These are phyloP conservation scores for Aureobasidium musti DNA, from an alignment of 2,329 filamentous ascomycete genomes.

Conservation along the genomic window DNA sequence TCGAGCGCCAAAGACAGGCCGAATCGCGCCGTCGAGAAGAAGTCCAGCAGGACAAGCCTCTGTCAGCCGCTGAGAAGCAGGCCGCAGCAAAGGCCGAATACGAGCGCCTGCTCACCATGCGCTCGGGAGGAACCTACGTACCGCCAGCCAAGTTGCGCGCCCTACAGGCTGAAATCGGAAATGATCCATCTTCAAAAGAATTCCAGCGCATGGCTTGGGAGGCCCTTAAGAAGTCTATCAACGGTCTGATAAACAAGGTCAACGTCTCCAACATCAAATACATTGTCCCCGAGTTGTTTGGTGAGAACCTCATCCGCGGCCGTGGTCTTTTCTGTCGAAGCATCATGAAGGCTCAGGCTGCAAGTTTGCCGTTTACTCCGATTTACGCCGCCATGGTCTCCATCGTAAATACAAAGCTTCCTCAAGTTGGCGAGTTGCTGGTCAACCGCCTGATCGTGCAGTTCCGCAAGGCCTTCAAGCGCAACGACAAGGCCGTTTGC, in stretches of 20 bases:
- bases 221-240: conserved; percentile 97
- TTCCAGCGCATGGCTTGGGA: conserved; percentile 99
- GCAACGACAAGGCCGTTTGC: conserved; percentile 96
- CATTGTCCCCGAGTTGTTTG: conserved; percentile 94
- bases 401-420: conserved; percentile 96
- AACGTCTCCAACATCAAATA: conserved; percentile 97
- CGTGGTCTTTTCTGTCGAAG: conserved; percentile 91
- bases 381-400: conserved; percentile 96
- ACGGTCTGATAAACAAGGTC: conserved; percentile 98
- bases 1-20: conserved; percentile 57
- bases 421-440: conserved; percentile 88
- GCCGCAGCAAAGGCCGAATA: conserved; percentile 89
- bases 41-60: conserved; percentile 54
- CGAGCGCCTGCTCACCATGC: conserved; percentile 86
- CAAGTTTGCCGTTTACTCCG: conserved; percentile 91
- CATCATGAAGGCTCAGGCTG: conserved; percentile 98
- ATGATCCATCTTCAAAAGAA: conserved; percentile 92
- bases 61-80: conserved; percentile 79
- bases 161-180: conserved; percentile 86
- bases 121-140: conserved; percentile 94
- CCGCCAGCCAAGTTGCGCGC: conserved; percentile 87
- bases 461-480: conserved; percentile 92
- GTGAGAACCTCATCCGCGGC: conserved; percentile 89
- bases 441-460: conserved; percentile 83
- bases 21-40: conserved; percentile 46